phyloP scores from a whole-genome alignment of 306 rosid genomes.

The Ormosia semicastrata region DNA sequence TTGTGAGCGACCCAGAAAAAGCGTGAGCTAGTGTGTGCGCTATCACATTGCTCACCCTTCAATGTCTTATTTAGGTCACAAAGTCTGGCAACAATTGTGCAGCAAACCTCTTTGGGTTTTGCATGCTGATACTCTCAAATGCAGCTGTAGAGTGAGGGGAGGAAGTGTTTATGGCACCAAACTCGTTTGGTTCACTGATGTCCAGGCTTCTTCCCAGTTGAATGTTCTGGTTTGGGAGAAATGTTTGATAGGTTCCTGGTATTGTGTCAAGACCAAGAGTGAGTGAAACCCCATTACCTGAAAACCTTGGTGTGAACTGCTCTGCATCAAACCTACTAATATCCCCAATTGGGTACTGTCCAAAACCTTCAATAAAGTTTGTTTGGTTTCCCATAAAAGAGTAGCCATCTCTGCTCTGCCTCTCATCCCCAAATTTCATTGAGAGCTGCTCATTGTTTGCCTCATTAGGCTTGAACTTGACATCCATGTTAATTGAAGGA shows the following conservation, averaged over 20 bases:
- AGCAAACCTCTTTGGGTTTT: slow-evolving; percentile 89
- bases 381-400: slow-evolving; percentile 79
- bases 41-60: slow-evolving; percentile 28
- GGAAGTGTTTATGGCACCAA: slow-evolving; percentile 65
- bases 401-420: slow-evolving; percentile 81
- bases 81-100: slow-evolving; percentile 94
- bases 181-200: slow-evolving; percentile 67
- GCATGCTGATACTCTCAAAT: slow-evolving; percentile 78
- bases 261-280: slow-evolving; percentile 92
- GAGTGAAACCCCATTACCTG: slow-evolving; percentile 89
- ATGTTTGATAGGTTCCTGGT: slow-evolving; percentile 67
- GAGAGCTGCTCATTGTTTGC: slow-evolving; percentile 46
- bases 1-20: slow-evolving; percentile 25
- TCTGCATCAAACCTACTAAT: slow-evolving; percentile 84
- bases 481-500: slow-evolving; percentile 51
- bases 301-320: slow-evolving; percentile 73
- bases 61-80: slow-evolving; percentile 54
- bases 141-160: slow-evolving; percentile 80
- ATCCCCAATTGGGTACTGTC: slow-evolving; percentile 90
- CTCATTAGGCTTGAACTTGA: slow-evolving; percentile 55
- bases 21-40: slow-evolving; percentile 2
- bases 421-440: slow-evolving; percentile 67
- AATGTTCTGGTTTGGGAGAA: slow-evolving; percentile 77
- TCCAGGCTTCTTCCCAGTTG: slow-evolving; percentile 79
- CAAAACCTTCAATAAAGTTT: slow-evolving; percentile 84